Conservation (phyloP, 768 basidiomycete species). For the Epithele typhae region DNA sequence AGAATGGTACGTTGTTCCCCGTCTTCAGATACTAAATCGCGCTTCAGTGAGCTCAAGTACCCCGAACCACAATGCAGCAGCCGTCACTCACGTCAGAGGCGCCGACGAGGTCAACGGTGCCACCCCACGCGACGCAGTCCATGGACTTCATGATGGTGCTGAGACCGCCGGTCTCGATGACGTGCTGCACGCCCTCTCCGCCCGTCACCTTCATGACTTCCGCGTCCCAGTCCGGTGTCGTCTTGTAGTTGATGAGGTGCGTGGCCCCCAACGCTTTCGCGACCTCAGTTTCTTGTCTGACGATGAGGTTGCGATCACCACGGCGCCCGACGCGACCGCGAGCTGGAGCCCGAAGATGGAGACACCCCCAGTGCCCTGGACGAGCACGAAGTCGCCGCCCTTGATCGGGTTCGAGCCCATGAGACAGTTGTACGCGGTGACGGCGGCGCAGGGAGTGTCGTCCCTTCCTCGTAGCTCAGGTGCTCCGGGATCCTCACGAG, state of each 20-base stretch:
- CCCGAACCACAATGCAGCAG: too few relatives aligned
- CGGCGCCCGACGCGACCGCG: conserved; percentile 58
- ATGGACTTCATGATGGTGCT: conserved; percentile 47
- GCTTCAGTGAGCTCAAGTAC: too few relatives aligned
- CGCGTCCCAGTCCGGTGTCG: conserved; percentile 52
- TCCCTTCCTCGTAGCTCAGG: conserved; percentile 59
- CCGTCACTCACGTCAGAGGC: conserved; percentile 40
- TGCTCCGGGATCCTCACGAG: conserved; percentile 53
- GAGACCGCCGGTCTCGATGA: conserved; percentile 47
- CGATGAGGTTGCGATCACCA: conserved; percentile 63
- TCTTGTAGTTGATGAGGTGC: conserved; percentile 60
- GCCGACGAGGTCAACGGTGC: conserved; percentile 27
- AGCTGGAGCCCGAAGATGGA: conserved; percentile 57
- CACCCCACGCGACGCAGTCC: conserved; percentile 35
- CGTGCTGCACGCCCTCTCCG: conserved; percentile 28
- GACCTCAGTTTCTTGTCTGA: conserved; percentile 58
- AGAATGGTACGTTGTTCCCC: too few relatives aligned
- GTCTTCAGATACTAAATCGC: too few relatives aligned
- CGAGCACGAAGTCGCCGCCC: conserved; percentile 54
- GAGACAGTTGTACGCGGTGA: conserved; percentile 68
- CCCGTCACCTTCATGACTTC: conserved; percentile 40
- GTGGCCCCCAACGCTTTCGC: conserved; percentile 50
- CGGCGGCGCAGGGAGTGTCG: conserved; percentile 60
- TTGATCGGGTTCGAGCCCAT: conserved; percentile 40
- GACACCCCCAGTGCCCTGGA: conserved; percentile 54